phyloP scores from a whole-genome alignment of 2,329 filamentous ascomycete genomes.

The Beauveria scarabaeidicola region DNA sequence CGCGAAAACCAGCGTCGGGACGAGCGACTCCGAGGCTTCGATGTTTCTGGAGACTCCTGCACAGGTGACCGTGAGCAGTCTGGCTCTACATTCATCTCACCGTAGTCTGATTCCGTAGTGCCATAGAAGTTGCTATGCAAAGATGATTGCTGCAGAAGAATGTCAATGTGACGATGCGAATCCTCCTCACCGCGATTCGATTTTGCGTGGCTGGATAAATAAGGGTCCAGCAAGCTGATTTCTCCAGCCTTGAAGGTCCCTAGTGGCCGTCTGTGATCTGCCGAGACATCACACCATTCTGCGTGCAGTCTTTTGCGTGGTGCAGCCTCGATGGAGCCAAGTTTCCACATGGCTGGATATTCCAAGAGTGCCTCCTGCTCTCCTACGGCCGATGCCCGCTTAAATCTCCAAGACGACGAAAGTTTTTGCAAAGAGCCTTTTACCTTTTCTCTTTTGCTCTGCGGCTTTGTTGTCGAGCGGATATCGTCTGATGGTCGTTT shows the following conservation, averaged over 20 bases:
- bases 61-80: not conserved
- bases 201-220: not conserved
- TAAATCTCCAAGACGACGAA: conserved; percentile 16
- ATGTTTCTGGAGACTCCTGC: not conserved
- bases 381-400: conserved; percentile 12
- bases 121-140: not conserved
- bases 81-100: not conserved
- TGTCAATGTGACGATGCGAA: not conserved
- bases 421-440: conserved; percentile 15
- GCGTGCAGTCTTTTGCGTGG: conserved; percentile 7
- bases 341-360: conserved; percentile 8
- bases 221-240: conserved; percentile 3
- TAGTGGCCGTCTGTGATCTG: not conserved
- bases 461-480: not conserved
- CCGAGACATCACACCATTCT: conserved; percentile 7
- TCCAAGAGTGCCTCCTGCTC: not conserved
- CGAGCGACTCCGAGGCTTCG: not conserved
- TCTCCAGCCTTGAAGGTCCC: not conserved
- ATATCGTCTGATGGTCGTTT: not conserved
- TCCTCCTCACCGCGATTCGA: not conserved
- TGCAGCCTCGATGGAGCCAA: not conserved
- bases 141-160: not conserved
- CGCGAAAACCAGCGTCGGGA: conserved; percentile 16
- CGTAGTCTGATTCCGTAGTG: not conserved
- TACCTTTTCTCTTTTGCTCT: conserved; percentile 1